phyloP scores from a whole-genome alignment of 352 stramenopile genomes.

The Elongisporangium prolatum region DNA sequence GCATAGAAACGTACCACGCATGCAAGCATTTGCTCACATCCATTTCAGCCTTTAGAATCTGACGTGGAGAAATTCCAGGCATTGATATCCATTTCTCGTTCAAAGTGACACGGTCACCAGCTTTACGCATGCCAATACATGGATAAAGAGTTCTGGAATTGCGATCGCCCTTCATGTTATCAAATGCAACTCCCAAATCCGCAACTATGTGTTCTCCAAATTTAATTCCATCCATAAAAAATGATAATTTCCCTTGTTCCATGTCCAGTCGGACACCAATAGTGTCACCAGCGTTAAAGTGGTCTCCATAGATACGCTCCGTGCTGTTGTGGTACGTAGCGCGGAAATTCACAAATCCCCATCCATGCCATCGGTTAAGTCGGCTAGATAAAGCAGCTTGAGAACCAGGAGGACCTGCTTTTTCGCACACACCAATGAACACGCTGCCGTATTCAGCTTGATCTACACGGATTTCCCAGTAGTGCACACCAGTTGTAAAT shows the following conservation, averaged over 20 bases:
- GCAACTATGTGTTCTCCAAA: slow-evolving; percentile 99
- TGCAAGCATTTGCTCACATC: slow-evolving; percentile 89
- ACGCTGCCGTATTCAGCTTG: slow-evolving; percentile 97
- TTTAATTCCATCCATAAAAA: slow-evolving; percentile 99
- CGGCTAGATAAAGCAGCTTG: slow-evolving; percentile 70
- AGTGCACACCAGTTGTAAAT: slow-evolving; percentile 92
- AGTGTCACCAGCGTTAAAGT: slow-evolving; percentile 94
- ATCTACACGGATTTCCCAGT: slow-evolving; percentile 97
- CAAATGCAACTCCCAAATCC: slow-evolving; percentile 96
- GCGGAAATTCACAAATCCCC: slow-evolving; percentile 98
- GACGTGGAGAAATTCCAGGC: slow-evolving; percentile 63
- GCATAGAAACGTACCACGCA: slow-evolving; percentile 65
- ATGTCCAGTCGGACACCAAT: slow-evolving; percentile 99
- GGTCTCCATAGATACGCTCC: slow-evolving; percentile 87
- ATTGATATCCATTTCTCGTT: slow-evolving; percentile 93
- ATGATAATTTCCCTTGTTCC: slow-evolving; percentile 96
- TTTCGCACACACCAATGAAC: slow-evolving; percentile 96
- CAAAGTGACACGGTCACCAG: slow-evolving; percentile 93
- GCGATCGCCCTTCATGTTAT: slow-evolving; percentile 88
- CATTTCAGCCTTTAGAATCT: slow-evolving; percentile 82
- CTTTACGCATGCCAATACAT: slow-evolving; percentile 95
- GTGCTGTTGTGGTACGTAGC: slow-evolving; percentile 92
- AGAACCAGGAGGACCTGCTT: slow-evolving; percentile 70
- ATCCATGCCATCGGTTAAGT: slow-evolving; percentile 89
- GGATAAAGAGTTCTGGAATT: slow-evolving; percentile 91